phyloP scores from a whole-genome alignment of 2,329 filamentous ascomycete genomes.

The Pyrenochaeta sp. region DNA sequence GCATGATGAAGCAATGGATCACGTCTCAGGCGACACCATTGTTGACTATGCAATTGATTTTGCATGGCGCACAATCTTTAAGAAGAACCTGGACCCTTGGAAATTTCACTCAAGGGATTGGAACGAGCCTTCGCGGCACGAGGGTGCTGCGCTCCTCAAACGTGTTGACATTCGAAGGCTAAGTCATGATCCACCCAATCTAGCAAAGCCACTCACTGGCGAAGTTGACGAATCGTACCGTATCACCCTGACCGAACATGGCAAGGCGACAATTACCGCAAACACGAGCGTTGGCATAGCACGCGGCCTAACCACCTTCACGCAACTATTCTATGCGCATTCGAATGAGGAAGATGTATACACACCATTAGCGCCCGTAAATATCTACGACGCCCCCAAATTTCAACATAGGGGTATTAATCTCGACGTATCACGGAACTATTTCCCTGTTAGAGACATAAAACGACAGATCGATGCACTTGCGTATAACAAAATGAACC shows the following conservation, averaged over 20 bases:
- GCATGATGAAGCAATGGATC: not conserved
- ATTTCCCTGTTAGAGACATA: slow-evolving; percentile 72
- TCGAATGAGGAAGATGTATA: slow-evolving; percentile 67
- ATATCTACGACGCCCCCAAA: slow-evolving; percentile 75
- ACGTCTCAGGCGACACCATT: slow-evolving; percentile 59
- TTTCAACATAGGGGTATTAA: slow-evolving; percentile 82
- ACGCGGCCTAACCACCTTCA: slow-evolving; percentile 77
- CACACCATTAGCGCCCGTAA: slow-evolving; percentile 73
- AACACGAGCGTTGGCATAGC: slow-evolving; percentile 73
- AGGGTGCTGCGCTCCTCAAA: slow-evolving; percentile 61
- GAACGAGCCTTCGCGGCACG: slow-evolving; percentile 65
- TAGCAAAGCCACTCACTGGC: slow-evolving; percentile 68
- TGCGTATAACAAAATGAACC: slow-evolving; percentile 83
- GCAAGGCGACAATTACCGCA: slow-evolving; percentile 70
- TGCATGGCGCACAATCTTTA: slow-evolving; percentile 70
- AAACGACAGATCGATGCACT: slow-evolving; percentile 78
- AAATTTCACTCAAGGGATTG: slow-evolving; percentile 73
- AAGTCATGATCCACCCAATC: slow-evolving; percentile 59
- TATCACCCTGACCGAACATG: slow-evolving; percentile 66
- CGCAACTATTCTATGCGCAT: slow-evolving; percentile 81
- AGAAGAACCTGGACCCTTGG: slow-evolving; percentile 78
- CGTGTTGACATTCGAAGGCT: slow-evolving; percentile 71
- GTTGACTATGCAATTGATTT: slow-evolving; percentile 60
- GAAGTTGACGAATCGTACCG: slow-evolving; percentile 80
- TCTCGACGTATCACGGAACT: slow-evolving; percentile 79